Evolutionary conservation across 208 protist genomes (phyloP).

Genomic region (Wallacemonas sp.): DNA sequence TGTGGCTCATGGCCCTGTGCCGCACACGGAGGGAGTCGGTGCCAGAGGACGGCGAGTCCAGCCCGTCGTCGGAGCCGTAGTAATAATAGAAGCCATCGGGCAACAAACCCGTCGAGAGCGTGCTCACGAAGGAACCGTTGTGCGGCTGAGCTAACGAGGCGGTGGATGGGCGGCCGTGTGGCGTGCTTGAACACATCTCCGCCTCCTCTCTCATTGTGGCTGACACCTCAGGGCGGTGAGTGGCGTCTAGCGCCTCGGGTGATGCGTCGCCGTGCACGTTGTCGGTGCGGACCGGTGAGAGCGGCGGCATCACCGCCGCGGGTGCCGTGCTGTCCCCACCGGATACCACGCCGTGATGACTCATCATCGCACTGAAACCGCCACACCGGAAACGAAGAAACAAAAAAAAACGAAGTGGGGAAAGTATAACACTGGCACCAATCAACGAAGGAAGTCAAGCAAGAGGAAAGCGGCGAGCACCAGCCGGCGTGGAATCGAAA

Average conservation of each 20-base stretch:
- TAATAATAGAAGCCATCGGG: conserved; percentile 4
- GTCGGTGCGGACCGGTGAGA: background rate
- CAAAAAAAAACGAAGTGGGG: conserved; percentile 9
- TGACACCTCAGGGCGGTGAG: background rate
- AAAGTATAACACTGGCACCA: conserved; percentile 2
- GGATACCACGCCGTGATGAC: too few relatives aligned
- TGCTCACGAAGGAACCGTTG: background rate
- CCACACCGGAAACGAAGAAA: conserved; percentile 6
- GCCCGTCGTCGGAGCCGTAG: conserved; percentile 1
- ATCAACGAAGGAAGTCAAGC: too few relatives aligned
- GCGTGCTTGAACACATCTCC: too few relatives aligned
- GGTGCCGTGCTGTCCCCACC: too few relatives aligned
- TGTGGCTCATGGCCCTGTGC: too few relatives aligned
- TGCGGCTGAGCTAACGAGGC: background rate
- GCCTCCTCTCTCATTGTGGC: background rate
- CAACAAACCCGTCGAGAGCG: background rate
- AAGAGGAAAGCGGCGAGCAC: too few relatives aligned
- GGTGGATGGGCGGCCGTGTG: too few relatives aligned
- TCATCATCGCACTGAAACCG: too few relatives aligned
- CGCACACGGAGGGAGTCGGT: background rate
- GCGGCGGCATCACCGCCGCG: background rate
- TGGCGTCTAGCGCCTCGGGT: background rate
- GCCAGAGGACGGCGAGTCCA: background rate
- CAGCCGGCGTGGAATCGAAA: too few relatives aligned
- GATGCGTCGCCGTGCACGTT: background rate